Percentiles rank a stretch among this genome's conserved stretches.
Evolutionary conservation across 208 protist species (phyloP).

Genomic region (Jaenimonas drosophilae): DNA sequence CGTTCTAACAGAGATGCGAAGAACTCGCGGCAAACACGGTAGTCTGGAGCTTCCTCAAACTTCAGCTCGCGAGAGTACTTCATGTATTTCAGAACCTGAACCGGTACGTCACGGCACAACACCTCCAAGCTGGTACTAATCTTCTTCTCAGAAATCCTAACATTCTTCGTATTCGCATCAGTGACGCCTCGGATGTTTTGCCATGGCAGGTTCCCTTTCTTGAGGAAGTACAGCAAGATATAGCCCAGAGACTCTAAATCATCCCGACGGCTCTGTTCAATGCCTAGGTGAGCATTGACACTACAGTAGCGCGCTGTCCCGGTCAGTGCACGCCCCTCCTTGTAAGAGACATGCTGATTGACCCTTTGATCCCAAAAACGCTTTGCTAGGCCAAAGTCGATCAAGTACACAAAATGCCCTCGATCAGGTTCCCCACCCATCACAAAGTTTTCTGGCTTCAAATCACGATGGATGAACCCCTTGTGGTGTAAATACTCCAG

Average conservation of each 20-base stretch:
- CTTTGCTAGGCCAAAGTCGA: slow-evolving; percentile 97
- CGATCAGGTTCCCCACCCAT: slow-evolving; percentile 15
- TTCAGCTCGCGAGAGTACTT: slow-evolving; percentile 17
- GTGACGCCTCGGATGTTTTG: slow-evolving; percentile 48
- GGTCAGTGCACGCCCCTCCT: slow-evolving; percentile 93
- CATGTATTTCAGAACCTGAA: slow-evolving; percentile 16
- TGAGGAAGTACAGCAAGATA: slow-evolving; percentile 77
- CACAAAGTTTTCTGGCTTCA: slow-evolving; percentile 57
- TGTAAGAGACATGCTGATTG: slow-evolving; percentile 92
- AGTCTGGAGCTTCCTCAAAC: slow-evolving; percentile 32
- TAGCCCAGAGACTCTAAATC: slow-evolving; percentile 78
- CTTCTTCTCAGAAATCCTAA: slow-evolving; percentile 33
- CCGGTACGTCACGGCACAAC: slow-evolving; percentile 15
- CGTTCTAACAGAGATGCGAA: slow-evolving; percentile 10
- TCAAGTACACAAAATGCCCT: slow-evolving; percentile 58
- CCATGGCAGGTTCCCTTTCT: slow-evolving; percentile 55
- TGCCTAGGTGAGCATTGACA: slow-evolving; percentile 95
- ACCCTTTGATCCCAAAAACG: slow-evolving; percentile 88
- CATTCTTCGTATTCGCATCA: slow-evolving; percentile 15
- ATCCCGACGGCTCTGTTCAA: slow-evolving; percentile 84
- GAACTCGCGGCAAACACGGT: slow-evolving; percentile 14
- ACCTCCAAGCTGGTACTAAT: slow-evolving; percentile 10
- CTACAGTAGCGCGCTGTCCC: slow-evolving; percentile 97
- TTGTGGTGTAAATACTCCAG: slow-evolving; percentile 37
- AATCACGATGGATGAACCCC: slow-evolving; percentile 38